Percentiles rank a stretch among this genome's conserved stretches.
Evolutionary conservation across 176 grass and related monocot genomes (phyloP).

Genomic region (Lolium multiflorum): DNA sequence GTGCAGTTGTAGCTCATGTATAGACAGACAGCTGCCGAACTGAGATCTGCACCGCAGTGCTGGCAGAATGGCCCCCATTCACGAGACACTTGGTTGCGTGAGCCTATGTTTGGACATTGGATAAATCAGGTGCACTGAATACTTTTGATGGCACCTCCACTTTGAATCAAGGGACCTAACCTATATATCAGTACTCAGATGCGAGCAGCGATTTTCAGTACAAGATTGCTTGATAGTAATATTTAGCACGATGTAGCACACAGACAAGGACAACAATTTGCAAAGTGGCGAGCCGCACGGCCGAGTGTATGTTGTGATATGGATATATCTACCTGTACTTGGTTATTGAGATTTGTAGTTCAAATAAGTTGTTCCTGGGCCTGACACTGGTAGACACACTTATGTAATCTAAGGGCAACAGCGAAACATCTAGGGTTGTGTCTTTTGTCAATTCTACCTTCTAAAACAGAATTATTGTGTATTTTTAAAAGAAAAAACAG

Average conservation of each 20-base stretch:
- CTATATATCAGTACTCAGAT: not conserved
- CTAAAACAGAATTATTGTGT: too few relatives aligned
- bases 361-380: not conserved
- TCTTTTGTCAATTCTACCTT: too few relatives aligned
- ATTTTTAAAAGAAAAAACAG: too few relatives aligned
- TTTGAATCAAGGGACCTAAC: not conserved
- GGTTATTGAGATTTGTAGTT: not conserved
- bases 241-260: not conserved
- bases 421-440: not conserved
- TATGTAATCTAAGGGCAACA: not conserved
- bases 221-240: constrained; percentile 15
- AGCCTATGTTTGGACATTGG: constrained; percentile 11
- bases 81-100: not conserved
- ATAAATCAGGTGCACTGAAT: not conserved
- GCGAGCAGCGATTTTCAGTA: not conserved
- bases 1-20: constrained; percentile 39
- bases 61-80: not conserved
- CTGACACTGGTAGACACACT: not conserved
- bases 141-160: not conserved
- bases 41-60: not conserved
- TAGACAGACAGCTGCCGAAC: constrained; percentile 20
- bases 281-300: not conserved
- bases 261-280: constrained; percentile 15
- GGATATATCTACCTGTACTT: constrained; percentile 22
- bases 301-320: constrained; percentile 20